These are phyloP conservation scores for Nannizzia gypsea DNA, from an alignment of 2,329 filamentous ascomycete genomes.

Conservation along the genomic window DNA sequence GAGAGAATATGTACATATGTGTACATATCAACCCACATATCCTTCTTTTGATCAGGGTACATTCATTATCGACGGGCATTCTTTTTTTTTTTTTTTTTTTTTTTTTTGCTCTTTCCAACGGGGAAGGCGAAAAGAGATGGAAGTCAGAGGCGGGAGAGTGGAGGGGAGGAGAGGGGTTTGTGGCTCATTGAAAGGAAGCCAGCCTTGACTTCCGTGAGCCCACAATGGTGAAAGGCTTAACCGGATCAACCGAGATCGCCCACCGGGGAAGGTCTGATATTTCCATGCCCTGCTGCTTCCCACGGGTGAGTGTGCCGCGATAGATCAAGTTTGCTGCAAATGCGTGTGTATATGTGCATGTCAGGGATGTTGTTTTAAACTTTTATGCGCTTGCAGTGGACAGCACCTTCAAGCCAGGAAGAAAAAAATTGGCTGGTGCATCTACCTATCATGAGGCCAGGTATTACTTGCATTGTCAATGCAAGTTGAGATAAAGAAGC, in stretches of 20 bases:
- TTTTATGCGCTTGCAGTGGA: background rate
- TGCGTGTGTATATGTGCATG: background rate
- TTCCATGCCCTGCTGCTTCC: background rate
- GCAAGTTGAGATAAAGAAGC: conserved; percentile 1
- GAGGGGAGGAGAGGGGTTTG: background rate
- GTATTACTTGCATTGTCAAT: background rate
- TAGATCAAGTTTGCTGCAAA: background rate
- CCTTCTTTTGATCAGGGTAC: background rate
- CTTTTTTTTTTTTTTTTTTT: background rate
- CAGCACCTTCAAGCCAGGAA: background rate
- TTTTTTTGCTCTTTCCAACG: background rate
- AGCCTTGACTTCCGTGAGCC: background rate
- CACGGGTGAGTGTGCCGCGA: background rate
- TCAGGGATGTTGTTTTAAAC: background rate
- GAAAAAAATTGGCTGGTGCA: background rate
- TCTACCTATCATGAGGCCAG: background rate
- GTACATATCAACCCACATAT: background rate
- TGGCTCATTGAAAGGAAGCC: background rate
- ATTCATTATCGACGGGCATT: background rate
- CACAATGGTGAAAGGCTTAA: background rate
- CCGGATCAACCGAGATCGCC: background rate
- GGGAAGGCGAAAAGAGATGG: background rate
- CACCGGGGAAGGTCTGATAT: background rate
- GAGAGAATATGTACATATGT: background rate
- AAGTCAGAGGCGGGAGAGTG: background rate